Base-by-base conservation (phyloP, 352 stramenopile species). In the Phytopythium sindhum region DNA sequence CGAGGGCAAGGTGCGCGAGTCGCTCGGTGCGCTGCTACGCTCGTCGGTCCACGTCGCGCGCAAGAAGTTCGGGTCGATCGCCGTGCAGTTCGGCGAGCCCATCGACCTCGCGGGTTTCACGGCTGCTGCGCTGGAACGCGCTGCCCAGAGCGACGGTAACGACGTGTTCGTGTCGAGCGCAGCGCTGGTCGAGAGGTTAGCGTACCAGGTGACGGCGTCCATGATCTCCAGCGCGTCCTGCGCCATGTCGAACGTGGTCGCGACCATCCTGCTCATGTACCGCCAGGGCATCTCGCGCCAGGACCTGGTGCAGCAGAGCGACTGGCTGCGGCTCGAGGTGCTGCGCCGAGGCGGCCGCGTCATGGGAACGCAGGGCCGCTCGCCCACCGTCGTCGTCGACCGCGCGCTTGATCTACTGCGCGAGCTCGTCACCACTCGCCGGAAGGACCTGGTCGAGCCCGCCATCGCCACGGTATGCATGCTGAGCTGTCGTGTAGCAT, bases 21-120 rank as follows among this genome's bases (percentile, higher is more conserved):
- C 85, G 39, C 71, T 89, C 52, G 70, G 72, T 2, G 82, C 85
- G 55, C 60, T 95, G 50, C 57, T 93, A 44, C 89, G 90, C 47
- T 86, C 79, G 59, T 86, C 86, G 24, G 78, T 77, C 39, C 83
- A 77, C 23, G 72, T 93, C 15, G 69, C 87, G 48, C 84, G 83
- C 60, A 86, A 91, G 55, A 89, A 92, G 61, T 95, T 93, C 61
- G 86, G 86, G 17, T 92, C 81, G 2, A 88, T 93, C 45, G 89
- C 84, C 8, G 81, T 95, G 24, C 81, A 91, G 33, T 92, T 93
- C 63, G 84, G 81, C 6, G 58, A 69, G 4, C 84, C 86, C 24
- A 84, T 95, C 59, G 83, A 89, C 56, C 57, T 95, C 10, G 79
- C 81, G 28, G 51, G 86, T 35, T 84, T 89, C 51, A 70, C 82